Evolutionary conservation across 371 early-diverging fungal species (phyloP).

Genomic region (Vairimorpha apis): DNA sequence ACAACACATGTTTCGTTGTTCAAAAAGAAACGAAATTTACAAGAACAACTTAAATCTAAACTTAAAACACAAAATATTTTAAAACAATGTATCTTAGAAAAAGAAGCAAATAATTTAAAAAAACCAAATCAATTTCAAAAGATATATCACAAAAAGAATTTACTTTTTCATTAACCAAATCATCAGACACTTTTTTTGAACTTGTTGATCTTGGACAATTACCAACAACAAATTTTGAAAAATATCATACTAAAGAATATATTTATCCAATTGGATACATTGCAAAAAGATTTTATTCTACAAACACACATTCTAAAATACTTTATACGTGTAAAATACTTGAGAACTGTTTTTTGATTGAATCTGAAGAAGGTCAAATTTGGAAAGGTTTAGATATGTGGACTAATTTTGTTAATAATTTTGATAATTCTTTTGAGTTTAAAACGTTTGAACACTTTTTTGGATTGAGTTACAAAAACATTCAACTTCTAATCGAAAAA

Average conservation of each 20-base stretch:
- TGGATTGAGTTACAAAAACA: slow-evolving; percentile 46
- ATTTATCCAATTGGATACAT: slow-evolving; percentile 51
- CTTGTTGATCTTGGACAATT: slow-evolving; percentile 42
- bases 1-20: slow-evolving; percentile 6
- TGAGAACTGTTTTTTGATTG: slow-evolving; percentile 5
- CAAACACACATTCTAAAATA: slow-evolving; percentile 44
- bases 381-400: slow-evolving; percentile 43
- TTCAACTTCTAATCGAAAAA: slow-evolving; percentile 49
- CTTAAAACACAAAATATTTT: slow-evolving; percentile 12
- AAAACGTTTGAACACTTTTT: slow-evolving; percentile 51
- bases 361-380: slow-evolving; percentile 27
- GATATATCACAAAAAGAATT: background rate
- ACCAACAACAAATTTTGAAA: slow-evolving; percentile 38
- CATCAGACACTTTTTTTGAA: background rate
- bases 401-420: slow-evolving; percentile 32
- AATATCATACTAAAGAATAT: slow-evolving; percentile 39
- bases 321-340: slow-evolving; percentile 36
- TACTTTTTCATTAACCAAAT: background rate
- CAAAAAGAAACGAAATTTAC: background rate
- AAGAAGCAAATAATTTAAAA: background rate
- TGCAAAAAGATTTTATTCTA: slow-evolving; percentile 40
- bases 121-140: background rate
- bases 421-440: slow-evolving; percentile 25
- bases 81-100: background rate
- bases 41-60: background rate